These are phyloP conservation scores for Escallonia herrerae DNA, from an alignment of 129 eudicot species.

Conservation along the genomic window DNA sequence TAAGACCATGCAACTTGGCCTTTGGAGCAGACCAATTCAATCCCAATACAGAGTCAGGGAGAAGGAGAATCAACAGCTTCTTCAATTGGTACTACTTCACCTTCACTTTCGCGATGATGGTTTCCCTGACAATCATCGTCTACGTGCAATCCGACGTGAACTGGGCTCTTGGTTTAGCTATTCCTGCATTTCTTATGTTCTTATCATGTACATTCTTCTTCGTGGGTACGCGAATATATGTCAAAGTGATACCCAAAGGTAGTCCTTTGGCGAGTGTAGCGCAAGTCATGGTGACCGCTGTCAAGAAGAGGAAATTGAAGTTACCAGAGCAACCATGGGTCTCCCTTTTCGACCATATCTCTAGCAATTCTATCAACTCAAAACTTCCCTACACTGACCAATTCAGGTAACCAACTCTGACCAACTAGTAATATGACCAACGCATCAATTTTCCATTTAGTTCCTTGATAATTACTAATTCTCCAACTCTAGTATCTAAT, in stretches of 20 bases:
- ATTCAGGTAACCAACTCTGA: conserved; percentile 25
- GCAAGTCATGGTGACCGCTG: conserved; percentile 35
- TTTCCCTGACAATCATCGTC: conserved; percentile 38
- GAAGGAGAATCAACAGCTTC: conserved; percentile 41
- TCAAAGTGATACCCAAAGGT: conserved; percentile 34
- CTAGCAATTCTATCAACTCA: conserved; percentile 32
- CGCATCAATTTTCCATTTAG: no score
- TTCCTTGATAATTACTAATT: no score
- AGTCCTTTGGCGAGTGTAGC: conserved; percentile 37
- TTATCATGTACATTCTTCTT: conserved; percentile 35
- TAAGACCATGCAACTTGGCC: conserved; percentile 51
- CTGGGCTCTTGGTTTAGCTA: conserved; percentile 47
- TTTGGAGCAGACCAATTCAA: conserved; percentile 53
- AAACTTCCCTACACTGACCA: conserved; percentile 45
- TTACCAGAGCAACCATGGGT: conserved; percentile 28
- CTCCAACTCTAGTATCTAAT: no score
- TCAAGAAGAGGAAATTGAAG: conserved; percentile 31
- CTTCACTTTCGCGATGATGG: conserved; percentile 44
- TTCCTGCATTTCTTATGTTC: conserved; percentile 44
- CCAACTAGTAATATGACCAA: neutral
- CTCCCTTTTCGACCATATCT: conserved; percentile 24
- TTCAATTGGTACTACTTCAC: conserved; percentile 61
- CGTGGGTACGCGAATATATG: conserved; percentile 35
- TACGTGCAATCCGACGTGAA: conserved; percentile 37
- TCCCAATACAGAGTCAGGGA: conserved; percentile 43